Evolutionary conservation across 495 filamentous ascomycete genomes (phyloP).

Genomic region (Amniculicola lignicola): DNA sequence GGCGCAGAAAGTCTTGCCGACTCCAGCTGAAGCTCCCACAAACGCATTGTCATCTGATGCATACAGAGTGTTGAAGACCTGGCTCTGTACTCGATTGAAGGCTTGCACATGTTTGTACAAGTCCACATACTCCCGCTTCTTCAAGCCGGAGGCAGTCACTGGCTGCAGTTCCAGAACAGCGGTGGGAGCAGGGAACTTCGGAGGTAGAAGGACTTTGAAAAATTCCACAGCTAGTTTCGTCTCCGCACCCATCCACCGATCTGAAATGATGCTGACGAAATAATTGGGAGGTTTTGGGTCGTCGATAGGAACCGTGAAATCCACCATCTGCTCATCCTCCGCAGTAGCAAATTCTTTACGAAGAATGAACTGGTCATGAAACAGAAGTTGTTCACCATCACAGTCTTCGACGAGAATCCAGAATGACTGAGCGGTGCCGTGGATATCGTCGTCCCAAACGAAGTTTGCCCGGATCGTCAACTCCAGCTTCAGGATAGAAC

Average conservation of each 20-base stretch:
- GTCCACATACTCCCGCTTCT: constrained; percentile 74
- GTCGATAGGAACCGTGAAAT: constrained; percentile 93
- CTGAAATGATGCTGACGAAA: constrained; percentile 90
- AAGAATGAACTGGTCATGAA: constrained; percentile 91
- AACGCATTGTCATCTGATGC: constrained; percentile 90
- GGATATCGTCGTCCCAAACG: constrained; percentile 87
- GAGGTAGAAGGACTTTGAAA: constrained; percentile 87
- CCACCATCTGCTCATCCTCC: constrained; percentile 88
- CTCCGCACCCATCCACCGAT: constrained; percentile 97
- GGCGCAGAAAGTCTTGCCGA: constrained; percentile 94
- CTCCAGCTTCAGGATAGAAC: constrained; percentile 93
- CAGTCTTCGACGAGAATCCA: constrained; percentile 98
- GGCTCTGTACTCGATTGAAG: constrained; percentile 97
- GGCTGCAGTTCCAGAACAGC: constrained; percentile 86
- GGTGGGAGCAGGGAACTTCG: constrained; percentile 93
- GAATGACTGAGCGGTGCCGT: constrained; percentile 85
- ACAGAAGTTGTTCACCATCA: constrained; percentile 93
- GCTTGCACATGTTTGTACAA: constrained; percentile 82
- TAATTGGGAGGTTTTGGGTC: constrained; percentile 99
- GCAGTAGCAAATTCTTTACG: constrained; percentile 77
- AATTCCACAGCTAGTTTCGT: constrained; percentile 91
- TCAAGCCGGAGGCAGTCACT: constrained; percentile 80
- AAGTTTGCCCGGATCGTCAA: constrained; percentile 93
- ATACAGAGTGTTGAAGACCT: constrained; percentile 91
- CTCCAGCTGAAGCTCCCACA: constrained; percentile 83